Base-by-base conservation (phyloP, 176 grass and related monocot species). In the Saccharum spontaneum region DNA sequence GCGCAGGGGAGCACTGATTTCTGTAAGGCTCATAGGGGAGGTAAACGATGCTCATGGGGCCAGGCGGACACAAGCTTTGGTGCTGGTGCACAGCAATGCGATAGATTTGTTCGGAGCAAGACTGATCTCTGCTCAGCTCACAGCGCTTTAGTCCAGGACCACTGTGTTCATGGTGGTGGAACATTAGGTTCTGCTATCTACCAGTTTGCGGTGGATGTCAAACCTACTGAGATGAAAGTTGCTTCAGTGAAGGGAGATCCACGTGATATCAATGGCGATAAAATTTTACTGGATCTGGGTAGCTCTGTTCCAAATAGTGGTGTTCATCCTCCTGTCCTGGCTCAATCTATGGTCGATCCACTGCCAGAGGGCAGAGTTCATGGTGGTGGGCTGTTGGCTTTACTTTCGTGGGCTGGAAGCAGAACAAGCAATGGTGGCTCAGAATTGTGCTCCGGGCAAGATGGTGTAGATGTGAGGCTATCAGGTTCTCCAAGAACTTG, bases 21-120 rank as follows among this genome's bases (percentile, higher is more conserved):
- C 72, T 99, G 97, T 65, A 92, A 94, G 67, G 85, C 89, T 1
- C 97, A 99, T 69, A 94, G 97, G 14, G 94, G 94, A 30, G 97
- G 97, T 30, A 99, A 91, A 69, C 79, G 88, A 30, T 96, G 92
- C 50, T 73, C 61, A 49, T 96, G 93, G 97, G 84, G 68, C 50
- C 73, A 89, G 82, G 16, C 22, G 3, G 82, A 78, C 55, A 49
- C 64, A 6, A 61, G 68, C 61, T 84, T 79, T 48, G 82, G 88
- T 44, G 11, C 23, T 31, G 89, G 75, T 4, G 55, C 77, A 16
- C 74, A 76, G 33, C 80, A 85, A 16, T 99, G 97, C 65, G 90
- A 96, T 38, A 94, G 76, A 67, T 90, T 88, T 82, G 84, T 90
- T 52, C 92, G 88, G 84, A 86, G 84, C 84, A 94, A 96, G 85